Percentiles rank a stretch among this genome's conserved stretches.
Evolutionary conservation across 495 filamentous ascomycete species (phyloP).

Genomic region (Annulohypoxylon maeteangense): DNA sequence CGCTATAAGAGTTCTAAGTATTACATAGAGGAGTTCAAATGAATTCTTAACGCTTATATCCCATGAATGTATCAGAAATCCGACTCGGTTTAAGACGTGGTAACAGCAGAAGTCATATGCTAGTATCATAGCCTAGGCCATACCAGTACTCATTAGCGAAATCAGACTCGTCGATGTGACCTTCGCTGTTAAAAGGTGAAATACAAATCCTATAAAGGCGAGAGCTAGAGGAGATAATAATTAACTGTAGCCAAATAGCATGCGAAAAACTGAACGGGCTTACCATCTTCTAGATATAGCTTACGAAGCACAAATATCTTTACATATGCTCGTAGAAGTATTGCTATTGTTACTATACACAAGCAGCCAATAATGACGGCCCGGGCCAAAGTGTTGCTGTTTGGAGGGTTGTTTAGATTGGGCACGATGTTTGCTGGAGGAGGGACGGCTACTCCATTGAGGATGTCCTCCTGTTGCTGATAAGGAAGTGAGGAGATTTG

Average conservation of each 20-base stretch:
- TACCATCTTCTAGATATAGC: not conserved
- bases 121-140: not conserved
- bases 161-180: not conserved
- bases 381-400: not conserved
- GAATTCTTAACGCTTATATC: not conserved
- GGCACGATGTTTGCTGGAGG: not conserved
- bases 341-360: not conserved
- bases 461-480: not conserved
- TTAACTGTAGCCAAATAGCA: not conserved
- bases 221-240: not conserved
- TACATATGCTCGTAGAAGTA: not conserved
- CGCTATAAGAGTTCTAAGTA: too few species aligned
- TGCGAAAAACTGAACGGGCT: not conserved
- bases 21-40: not conserved
- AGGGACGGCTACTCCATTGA: not conserved
- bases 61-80: not conserved
- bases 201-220: not conserved
- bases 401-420: not conserved
- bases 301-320: not conserved
- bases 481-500: not conserved
- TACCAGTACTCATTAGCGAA: not conserved
- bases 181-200: not conserved
- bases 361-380: not conserved
- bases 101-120: not conserved
- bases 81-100: not conserved